phyloP scores from a whole-genome alignment of 495 filamentous ascomycete species.

The Bombardia bombarda region DNA sequence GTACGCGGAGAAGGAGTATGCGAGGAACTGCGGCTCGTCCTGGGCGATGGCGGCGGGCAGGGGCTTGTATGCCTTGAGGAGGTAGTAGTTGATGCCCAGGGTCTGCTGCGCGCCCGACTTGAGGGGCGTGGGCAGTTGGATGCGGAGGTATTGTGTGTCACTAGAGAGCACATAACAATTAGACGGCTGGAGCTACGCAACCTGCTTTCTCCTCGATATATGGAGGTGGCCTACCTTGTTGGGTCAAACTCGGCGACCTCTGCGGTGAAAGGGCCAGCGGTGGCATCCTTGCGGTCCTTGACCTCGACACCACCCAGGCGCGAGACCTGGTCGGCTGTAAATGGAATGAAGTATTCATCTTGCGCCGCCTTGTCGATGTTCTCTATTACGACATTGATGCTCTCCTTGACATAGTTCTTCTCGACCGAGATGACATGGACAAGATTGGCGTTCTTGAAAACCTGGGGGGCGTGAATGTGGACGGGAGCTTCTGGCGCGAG shows the following conservation, averaged over 20 bases:
- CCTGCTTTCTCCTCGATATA: not conserved
- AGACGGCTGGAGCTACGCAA: too few relatives aligned
- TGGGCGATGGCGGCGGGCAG: slow-evolving; percentile 76
- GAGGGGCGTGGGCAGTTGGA: slow-evolving; percentile 68
- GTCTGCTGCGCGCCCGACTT: slow-evolving; percentile 70
- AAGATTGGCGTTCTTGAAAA: slow-evolving; percentile 86
- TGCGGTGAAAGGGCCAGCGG: slow-evolving; percentile 57
- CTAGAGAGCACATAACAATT: too few relatives aligned
- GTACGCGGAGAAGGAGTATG: slow-evolving; percentile 77
- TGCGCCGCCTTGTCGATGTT: slow-evolving; percentile 70
- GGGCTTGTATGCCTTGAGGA: slow-evolving; percentile 65
- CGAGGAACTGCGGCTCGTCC: slow-evolving; percentile 76
- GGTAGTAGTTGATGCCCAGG: slow-evolving; percentile 74
- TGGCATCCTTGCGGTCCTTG: slow-evolving; percentile 74
- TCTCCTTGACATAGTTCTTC: slow-evolving; percentile 82
- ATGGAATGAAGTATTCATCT: slow-evolving; percentile 80
- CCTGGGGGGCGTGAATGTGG: slow-evolving; percentile 76
- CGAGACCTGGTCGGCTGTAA: slow-evolving; percentile 63
- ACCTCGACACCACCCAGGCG: slow-evolving; percentile 83
- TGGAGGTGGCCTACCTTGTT: slow-evolving; percentile 48
- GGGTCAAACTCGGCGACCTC: slow-evolving; percentile 57
- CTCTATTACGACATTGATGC: slow-evolving; percentile 88
- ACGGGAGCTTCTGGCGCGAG: slow-evolving; percentile 44
- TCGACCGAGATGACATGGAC: slow-evolving; percentile 87
- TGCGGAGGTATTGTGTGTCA: slow-evolving; percentile 73